These are phyloP conservation scores for Trypanosomatidae sp. DNA, from an alignment of 208 protist genomes.

Conservation along the genomic window DNA sequence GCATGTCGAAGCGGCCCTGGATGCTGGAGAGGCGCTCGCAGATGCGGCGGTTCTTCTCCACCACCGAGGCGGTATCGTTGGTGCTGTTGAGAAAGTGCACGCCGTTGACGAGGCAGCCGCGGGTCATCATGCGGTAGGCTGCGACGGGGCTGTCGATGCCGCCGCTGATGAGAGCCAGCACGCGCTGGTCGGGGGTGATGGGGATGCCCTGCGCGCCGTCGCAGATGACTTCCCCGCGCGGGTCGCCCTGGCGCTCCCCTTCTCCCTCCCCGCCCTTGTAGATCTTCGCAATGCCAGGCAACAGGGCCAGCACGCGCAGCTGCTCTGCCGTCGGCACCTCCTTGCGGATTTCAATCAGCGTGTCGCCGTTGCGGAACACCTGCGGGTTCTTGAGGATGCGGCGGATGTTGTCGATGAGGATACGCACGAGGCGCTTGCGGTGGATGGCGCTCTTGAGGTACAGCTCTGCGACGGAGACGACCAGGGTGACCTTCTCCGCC, in stretches of 20 bases:
- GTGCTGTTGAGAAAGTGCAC: conserved; percentile 88
- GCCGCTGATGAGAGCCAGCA: conserved; percentile 73
- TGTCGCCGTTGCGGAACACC: conserved; percentile 66
- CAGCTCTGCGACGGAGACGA: conserved; percentile 73
- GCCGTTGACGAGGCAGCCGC: conserved; percentile 68
- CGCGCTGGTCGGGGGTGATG: conserved; percentile 53
- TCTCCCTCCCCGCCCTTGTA: conserved; percentile 34
- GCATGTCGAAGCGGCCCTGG: conserved; percentile 74
- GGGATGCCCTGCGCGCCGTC: conserved; percentile 72
- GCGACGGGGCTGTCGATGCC: conserved; percentile 88
- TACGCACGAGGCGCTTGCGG: conserved; percentile 60
- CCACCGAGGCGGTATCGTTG: conserved; percentile 74
- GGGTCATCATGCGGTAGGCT: conserved; percentile 88
- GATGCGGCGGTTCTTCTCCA: conserved; percentile 81
- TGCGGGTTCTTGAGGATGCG: conserved; percentile 67
- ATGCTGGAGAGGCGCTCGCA: conserved; percentile 58
- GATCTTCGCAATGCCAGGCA: conserved; percentile 79
- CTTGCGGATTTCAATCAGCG: conserved; percentile 74
- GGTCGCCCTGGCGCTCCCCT: conserved; percentile 47
- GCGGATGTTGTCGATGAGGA: conserved; percentile 59
- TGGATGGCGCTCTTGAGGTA: conserved; percentile 80
- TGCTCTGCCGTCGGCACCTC: conserved; percentile 42
- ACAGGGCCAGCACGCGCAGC: conserved; percentile 51
- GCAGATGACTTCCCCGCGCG: conserved; percentile 46
- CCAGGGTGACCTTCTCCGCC: conserved; percentile 41